Evolutionary conservation across 1,139 yeast species (phyloP), one percentile per base, ranked within the genome.

Genomic region (Kodamaea anthophila): DNA sequence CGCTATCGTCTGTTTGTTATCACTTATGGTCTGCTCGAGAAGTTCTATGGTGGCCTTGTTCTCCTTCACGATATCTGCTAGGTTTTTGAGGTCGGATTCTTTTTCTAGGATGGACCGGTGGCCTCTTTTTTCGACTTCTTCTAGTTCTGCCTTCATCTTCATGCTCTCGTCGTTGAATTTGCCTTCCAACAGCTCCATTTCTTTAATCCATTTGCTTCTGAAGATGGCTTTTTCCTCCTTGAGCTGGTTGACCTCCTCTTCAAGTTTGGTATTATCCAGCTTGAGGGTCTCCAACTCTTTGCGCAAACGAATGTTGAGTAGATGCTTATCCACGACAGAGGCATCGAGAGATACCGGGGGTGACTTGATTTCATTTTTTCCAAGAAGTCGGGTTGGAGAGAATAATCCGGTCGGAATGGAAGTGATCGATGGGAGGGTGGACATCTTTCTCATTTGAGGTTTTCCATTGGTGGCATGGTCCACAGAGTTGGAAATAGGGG

Each of bases 301-400:
- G 23, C 21, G 18, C 25, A 32, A 32, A 24, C 69, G 46, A 6
- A 65, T 56, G 36, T 65, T 64, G 32, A 65, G 71, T 33, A 66
- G 45, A 36, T 65, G 71, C 37, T 62, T 66, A 39, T 66, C 72
- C 13, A 66, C 60, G 3, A 47, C 51, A 1, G 70, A 54, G 1
- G 68, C 51, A 39, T 63, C 69, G 26, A 64, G 45, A 6, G 18
- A 16, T 6, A 9, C 7, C 18, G 12, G 14, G 11, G 8, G 18
- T 6, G 8, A 6, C 6, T 16, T 9, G 18, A 16, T 16, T 16
- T 16, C 18, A 9, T 16, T 16, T 16, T 16, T 9, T 6, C 18
- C 18, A n/a, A n/a, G n/a, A n/a, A n/a, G n/a, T n/a, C n/a, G n/a
- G n/a, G n/a, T n/a, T n/a, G n/a, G n/a, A n/a, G n/a, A n/a, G n/a